phyloP scores from a whole-genome alignment of 140 eudicot species.

The Cichorium intybus region DNA sequence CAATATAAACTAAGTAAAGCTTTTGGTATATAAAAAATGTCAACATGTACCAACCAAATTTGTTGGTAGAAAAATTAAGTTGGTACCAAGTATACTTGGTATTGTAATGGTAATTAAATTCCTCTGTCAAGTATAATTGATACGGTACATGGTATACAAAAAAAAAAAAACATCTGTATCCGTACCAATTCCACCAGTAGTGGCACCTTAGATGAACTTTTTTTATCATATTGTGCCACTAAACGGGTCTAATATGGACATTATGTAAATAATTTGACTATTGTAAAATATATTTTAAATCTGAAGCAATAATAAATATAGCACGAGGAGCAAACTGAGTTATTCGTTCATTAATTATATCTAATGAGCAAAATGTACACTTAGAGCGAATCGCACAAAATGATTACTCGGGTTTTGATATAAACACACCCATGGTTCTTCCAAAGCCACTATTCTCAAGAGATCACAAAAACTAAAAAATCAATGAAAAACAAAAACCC shows the following conservation, averaged over 20 bases:
- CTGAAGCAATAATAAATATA: slow-evolving; percentile 1
- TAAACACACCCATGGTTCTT: slow-evolving; percentile 13
- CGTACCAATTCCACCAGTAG: too few species aligned
- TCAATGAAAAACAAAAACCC: background rate
- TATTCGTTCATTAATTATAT: slow-evolving; percentile 27
- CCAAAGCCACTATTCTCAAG: slow-evolving; percentile 24
- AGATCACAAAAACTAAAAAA: slow-evolving; percentile 5
- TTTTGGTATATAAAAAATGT: too few species aligned
- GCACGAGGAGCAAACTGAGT: slow-evolving; percentile 16
- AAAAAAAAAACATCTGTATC: too few species aligned
- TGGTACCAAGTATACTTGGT: too few species aligned
- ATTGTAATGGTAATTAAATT: too few species aligned
- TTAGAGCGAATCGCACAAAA: slow-evolving; percentile 34
- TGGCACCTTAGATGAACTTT: too few species aligned
- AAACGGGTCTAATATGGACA: background rate
- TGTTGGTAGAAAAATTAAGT: too few species aligned
- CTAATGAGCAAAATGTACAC: slow-evolving; percentile 25
- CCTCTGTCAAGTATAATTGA: too few species aligned
- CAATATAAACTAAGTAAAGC: too few species aligned
- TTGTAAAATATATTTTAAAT: background rate
- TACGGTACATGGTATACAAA: too few species aligned
- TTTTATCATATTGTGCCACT: background rate
- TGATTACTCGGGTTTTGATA: slow-evolving; percentile 28
- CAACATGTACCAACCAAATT: too few species aligned
- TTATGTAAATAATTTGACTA: background rate